Conservation (phyloP, 2,329 filamentous ascomycete species). For the Byssochlamys sp. region DNA sequence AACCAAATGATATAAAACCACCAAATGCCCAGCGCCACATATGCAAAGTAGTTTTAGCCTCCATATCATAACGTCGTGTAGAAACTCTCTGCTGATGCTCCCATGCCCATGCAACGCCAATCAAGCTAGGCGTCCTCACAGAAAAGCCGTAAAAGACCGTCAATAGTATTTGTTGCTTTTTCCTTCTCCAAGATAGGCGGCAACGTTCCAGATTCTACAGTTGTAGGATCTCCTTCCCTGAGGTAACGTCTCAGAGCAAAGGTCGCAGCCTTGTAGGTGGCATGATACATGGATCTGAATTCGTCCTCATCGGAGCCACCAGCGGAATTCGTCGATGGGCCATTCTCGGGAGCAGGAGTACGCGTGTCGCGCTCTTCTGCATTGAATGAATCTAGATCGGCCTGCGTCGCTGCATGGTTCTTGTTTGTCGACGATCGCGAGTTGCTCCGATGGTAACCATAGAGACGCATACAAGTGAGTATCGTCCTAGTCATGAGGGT, state of each 20-base stretch:
- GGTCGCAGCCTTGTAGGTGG: conserved; percentile 33
- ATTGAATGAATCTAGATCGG: conserved; percentile 7
- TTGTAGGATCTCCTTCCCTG: conserved; percentile 12
- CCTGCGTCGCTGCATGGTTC: background rate
- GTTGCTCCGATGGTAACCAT: conserved; percentile 30
- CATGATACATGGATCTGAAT: conserved; percentile 37
- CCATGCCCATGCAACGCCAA: background rate
- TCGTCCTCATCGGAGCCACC: conserved; percentile 26
- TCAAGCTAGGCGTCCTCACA: conserved; percentile 26
- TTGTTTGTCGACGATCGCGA: conserved; percentile 15
- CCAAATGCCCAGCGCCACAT: background rate
- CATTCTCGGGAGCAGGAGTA: conserved; percentile 1
- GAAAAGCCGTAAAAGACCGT: conserved; percentile 32
- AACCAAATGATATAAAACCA: background rate
- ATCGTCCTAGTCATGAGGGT: conserved; percentile 33
- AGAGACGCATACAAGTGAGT: conserved; percentile 35
- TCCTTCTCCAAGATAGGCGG: conserved; percentile 24
- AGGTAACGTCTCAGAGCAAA: conserved; percentile 35
- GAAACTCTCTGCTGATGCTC: background rate
- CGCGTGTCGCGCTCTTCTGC: conserved; percentile 10
- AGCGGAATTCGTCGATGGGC: conserved; percentile 6
- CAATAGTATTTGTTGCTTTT: conserved; percentile 33
- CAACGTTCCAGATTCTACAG: conserved; percentile 1
- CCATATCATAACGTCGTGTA: background rate
- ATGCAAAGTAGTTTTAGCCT: background rate